These are phyloP conservation scores for Colletotrichum limetticola DNA, from an alignment of 2,329 filamentous ascomycete species.

Conservation along the genomic window DNA sequence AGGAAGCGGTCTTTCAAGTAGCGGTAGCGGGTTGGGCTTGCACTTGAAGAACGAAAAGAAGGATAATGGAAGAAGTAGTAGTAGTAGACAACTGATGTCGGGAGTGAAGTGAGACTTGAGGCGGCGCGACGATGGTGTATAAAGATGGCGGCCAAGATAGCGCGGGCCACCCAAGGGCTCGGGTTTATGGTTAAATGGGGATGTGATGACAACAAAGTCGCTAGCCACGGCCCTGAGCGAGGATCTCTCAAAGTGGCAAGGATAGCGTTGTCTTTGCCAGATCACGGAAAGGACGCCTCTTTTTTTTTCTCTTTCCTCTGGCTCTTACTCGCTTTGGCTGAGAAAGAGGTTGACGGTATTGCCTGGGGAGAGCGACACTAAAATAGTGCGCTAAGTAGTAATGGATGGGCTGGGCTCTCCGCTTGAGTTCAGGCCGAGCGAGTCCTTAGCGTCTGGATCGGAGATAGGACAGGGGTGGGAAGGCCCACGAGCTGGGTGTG, in stretches of 20 bases:
- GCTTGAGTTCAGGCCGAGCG: constrained; percentile 35
- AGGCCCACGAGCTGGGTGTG: constrained; percentile 28
- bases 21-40: constrained; percentile 27
- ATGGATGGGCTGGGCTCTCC: constrained; percentile 37
- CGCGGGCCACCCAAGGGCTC: constrained; percentile 36
- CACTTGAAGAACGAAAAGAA: constrained; percentile 36
- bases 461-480: constrained; percentile 33
- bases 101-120: constrained; percentile 36
- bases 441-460: constrained; percentile 35
- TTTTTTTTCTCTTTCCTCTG: constrained; percentile 7
- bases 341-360: constrained; percentile 27
- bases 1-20: constrained; percentile 30
- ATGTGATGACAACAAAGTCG: constrained; percentile 37
- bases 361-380: constrained; percentile 38
- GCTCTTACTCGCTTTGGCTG: constrained; percentile 28
- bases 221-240: constrained; percentile 38
- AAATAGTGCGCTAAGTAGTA: constrained; percentile 37
- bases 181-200: constrained; percentile 38
- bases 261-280: constrained; percentile 36
- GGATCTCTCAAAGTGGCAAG: constrained; percentile 38
- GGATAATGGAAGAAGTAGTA: constrained; percentile 26
- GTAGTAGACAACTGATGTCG: constrained; percentile 22
- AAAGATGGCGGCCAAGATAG: constrained; percentile 37
- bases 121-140: constrained; percentile 38
- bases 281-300: constrained; percentile 34